These are phyloP conservation scores for Calonectria ilicicola DNA, from an alignment of 2,329 filamentous ascomycete species.

Conservation along the genomic window DNA sequence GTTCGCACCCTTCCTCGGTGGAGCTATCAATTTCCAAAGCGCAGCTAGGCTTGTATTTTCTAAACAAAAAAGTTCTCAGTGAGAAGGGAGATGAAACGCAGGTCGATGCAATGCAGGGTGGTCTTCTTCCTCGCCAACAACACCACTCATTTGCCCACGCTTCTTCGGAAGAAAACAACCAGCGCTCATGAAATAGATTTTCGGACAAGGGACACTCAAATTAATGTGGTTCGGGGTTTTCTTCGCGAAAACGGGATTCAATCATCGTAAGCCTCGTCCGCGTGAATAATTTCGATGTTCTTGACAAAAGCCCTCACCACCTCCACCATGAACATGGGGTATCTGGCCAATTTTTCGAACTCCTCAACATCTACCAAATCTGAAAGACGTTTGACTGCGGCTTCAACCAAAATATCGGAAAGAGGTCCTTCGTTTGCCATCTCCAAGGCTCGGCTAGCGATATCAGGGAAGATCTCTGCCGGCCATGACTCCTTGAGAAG, in stretches of 20 bases:
- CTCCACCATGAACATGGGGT: not conserved
- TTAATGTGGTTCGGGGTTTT: too few species aligned
- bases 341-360: not conserved
- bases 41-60: not conserved
- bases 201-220: too few species aligned
- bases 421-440: not conserved
- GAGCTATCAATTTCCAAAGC: not conserved
- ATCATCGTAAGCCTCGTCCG: not conserved
- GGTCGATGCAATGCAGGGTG: too few species aligned
- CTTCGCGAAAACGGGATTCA: too few species aligned
- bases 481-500: not conserved
- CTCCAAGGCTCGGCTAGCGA: not conserved
- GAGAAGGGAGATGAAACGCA: not conserved
- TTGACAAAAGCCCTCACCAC: not conserved
- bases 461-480: not conserved
- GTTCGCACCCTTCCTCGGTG: not conserved
- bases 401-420: not conserved
- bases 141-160: too few species aligned
- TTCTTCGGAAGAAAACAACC: too few species aligned
- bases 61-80: not conserved
- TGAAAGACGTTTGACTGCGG: not conserved
- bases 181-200: too few species aligned
- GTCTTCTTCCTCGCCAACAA: too few species aligned
- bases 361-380: not conserved
- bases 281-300: not conserved